Percentiles rank a stretch among this genome's conserved stretches.
phyloP scores from a whole-genome alignment of 345 rosid genomes.

The Populus simonii region DNA sequence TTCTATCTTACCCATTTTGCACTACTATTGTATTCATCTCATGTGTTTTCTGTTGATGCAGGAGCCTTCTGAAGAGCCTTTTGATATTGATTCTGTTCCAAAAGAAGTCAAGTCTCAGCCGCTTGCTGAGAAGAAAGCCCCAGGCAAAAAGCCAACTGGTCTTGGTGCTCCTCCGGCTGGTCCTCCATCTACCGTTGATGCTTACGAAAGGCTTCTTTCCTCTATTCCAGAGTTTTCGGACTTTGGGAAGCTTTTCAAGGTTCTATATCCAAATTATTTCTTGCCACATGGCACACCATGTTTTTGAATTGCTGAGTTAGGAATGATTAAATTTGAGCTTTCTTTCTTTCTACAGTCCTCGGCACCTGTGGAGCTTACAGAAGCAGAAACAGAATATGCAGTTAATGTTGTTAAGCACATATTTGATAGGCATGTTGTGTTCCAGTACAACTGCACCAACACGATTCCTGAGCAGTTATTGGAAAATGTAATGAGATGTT shows the following conservation, averaged over 20 bases:
- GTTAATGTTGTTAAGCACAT: slow-evolving; percentile 94
- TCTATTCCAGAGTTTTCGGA: slow-evolving; percentile 72
- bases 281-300: neutral
- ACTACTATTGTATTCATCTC: slow-evolving; percentile 12
- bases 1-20: slow-evolving; percentile 5
- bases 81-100: slow-evolving; percentile 80
- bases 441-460: slow-evolving; percentile 96
- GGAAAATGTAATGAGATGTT: slow-evolving; percentile 65
- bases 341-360: slow-evolving; percentile 58
- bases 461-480: slow-evolving; percentile 90
- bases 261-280: slow-evolving; percentile 18
- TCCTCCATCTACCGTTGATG: slow-evolving; percentile 68
- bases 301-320: neutral
- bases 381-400: slow-evolving; percentile 94
- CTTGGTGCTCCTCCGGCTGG: slow-evolving; percentile 68
- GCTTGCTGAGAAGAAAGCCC: slow-evolving; percentile 87
- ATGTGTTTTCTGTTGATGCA: slow-evolving; percentile 23
- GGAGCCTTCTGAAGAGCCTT: slow-evolving; percentile 83
- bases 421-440: slow-evolving; percentile 77
- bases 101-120: slow-evolving; percentile 84
- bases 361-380: slow-evolving; percentile 86
- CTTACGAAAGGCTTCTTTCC: slow-evolving; percentile 79
- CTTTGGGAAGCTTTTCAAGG: slow-evolving; percentile 96
- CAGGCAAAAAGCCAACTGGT: slow-evolving; percentile 84
- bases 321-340: slow-evolving; percentile 13